These are phyloP conservation scores for Thielaviopsis ethacetica DNA, from an alignment of 2,329 filamentous ascomycete genomes.

Conservation along the genomic window DNA sequence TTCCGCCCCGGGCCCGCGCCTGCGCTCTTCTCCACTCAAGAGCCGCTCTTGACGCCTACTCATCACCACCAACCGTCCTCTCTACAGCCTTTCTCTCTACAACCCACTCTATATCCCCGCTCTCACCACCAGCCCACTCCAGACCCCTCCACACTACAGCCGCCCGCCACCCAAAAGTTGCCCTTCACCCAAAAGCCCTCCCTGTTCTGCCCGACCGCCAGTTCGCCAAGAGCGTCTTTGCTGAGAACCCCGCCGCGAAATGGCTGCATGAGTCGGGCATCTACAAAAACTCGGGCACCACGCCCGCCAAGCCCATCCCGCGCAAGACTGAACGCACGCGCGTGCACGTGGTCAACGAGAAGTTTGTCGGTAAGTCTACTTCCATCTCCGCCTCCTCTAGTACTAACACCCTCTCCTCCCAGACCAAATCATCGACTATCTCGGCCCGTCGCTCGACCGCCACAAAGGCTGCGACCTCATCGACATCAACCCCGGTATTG, in stretches of 20 bases:
- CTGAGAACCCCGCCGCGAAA: neutral
- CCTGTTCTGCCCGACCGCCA: neutral
- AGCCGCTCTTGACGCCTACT: neutral
- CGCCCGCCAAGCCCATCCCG: neutral
- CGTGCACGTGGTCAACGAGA: conserved; percentile 35
- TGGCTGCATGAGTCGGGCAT: conserved; percentile 7
- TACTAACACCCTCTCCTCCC: neutral
- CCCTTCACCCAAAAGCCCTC: too few relatives aligned
- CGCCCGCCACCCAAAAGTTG: neutral
- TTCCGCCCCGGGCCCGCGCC: neutral
- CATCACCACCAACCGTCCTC: neutral
- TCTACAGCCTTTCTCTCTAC: neutral
- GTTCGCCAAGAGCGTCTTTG: neutral
- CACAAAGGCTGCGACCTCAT: conserved; percentile 71
- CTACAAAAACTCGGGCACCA: neutral
- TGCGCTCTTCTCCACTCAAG: neutral
- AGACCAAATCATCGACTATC: conserved; percentile 55
- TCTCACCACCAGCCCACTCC: too few relatives aligned
- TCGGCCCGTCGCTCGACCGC: conserved; percentile 50
- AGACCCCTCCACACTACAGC: neutral
- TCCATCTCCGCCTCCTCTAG: neutral
- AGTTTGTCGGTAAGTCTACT: conserved; percentile 29
- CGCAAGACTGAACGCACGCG: conserved; percentile 17
- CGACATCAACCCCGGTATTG: conserved; percentile 68
- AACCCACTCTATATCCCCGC: too few relatives aligned